Base-by-base conservation (phyloP, 2,329 filamentous ascomycete genomes). In the Claviceps pazoutovae region DNA sequence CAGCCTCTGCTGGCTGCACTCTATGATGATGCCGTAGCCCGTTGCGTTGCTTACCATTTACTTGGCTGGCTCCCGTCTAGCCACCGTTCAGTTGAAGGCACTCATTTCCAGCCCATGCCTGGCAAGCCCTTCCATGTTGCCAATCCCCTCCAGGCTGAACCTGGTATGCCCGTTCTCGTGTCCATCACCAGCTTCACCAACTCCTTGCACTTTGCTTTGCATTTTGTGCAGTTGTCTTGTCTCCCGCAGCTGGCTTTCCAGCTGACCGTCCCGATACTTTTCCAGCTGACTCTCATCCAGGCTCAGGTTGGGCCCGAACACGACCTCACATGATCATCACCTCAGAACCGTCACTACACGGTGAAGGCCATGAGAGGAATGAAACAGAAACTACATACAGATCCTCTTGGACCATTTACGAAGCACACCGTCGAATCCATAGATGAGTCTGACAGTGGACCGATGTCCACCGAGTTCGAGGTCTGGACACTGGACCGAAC, bases 381-480 rank as follows among this genome's bases (percentile, higher is more conserved):
- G 9, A 34, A 34, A 37, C 17, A 50, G 55, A 23, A 61, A 62
- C 64, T 67, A 67, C 57, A 65, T 67, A 67, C 59, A 60, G 56
- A 65, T 65, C 64, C 64, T 57, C 57, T 53, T 56, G 64, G 64
- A 67, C 65, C 46, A 61, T 65, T 67, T 68, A 66, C 62, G 63
- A 63, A 55, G 54, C 50, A 49, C 49, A 52, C 51, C 48, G 45
- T 34, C n/a, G 21, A 34, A 30, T 37, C 43, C 43, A 41, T 34
- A 17, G 9, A 8, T 21, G 8, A 26, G 6, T 46, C 34, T 34
- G 43, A 41, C 36, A 23, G 16, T 37, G 11, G 43, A 30, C 19
- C 36, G 3, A 13, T 16, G 13, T 16, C 11, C 34, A 17, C 5
- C 21, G 21, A 13, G 16, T n/a, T 50, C 41, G 41, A 30, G 7